phyloP scores from a whole-genome alignment of 768 basidiomycete genomes.

The Kwoniella europaea region DNA sequence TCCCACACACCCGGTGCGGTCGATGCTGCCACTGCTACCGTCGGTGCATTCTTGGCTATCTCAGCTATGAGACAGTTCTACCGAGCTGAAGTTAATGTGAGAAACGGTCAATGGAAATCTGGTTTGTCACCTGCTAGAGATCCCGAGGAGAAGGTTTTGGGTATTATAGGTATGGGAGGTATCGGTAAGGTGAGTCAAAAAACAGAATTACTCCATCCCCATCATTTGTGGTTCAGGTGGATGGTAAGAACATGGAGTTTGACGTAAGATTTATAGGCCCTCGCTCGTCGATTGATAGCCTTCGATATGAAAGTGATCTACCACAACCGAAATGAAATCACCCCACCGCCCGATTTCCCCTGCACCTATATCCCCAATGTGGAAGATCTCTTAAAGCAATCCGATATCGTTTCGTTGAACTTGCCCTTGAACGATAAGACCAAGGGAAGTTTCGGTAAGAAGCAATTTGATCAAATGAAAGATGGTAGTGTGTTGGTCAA shows the following conservation, averaged over 20 bases:
- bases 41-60: slow-evolving; percentile 48
- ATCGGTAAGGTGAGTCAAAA: slow-evolving; percentile 23
- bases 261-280: slow-evolving; percentile 62
- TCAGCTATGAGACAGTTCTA: slow-evolving; percentile 43
- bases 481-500: slow-evolving; percentile 79
- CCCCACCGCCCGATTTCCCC: slow-evolving; percentile 71
- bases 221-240: neutral
- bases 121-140: slow-evolving; percentile 52
- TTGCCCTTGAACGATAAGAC: slow-evolving; percentile 79
- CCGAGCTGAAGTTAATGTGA: slow-evolving; percentile 26
- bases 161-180: slow-evolving; percentile 61
- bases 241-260: slow-evolving; percentile 30
- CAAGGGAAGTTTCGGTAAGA: slow-evolving; percentile 72
- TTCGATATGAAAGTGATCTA: slow-evolving; percentile 92
- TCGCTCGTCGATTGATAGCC: slow-evolving; percentile 62
- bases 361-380: slow-evolving; percentile 69
- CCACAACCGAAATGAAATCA: slow-evolving; percentile 62
- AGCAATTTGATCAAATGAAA: slow-evolving; percentile 77
- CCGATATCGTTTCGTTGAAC: slow-evolving; percentile 85
- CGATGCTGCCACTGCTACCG: slow-evolving; percentile 78
- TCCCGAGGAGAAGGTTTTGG: slow-evolving; percentile 56
- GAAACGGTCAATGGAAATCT: slow-evolving; percentile 24
- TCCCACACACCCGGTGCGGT: slow-evolving; percentile 92
- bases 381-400: slow-evolving; percentile 68
- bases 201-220: neutral